Conservation (phyloP, 1,284 basidiomycete genomes). For the Cryptococcus deneoformans region DNA sequence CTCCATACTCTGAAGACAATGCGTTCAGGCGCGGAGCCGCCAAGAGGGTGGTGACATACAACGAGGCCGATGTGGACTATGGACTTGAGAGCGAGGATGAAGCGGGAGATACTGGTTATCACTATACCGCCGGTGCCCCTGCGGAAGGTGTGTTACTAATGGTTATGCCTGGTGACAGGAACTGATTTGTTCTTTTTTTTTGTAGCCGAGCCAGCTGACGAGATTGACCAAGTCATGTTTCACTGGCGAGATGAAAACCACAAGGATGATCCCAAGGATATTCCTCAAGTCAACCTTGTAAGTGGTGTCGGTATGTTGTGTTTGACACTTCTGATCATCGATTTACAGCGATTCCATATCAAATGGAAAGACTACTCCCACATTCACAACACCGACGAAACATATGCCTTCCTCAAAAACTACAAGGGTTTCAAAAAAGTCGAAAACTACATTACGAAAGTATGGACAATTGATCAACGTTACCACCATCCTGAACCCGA, state of each 20-base stretch:
- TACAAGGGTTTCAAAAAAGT: conserved; percentile 89
- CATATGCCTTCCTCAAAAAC: conserved; percentile 76
- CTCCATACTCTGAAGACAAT: conserved; percentile 37
- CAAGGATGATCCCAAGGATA: conserved; percentile 69
- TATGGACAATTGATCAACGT: conserved; percentile 65
- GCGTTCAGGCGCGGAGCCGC: conserved; percentile 77
- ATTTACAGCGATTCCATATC: conserved; percentile 79
- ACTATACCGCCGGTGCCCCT: conserved; percentile 62
- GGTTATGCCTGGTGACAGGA: not conserved
- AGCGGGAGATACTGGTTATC: conserved; percentile 55
- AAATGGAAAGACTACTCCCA: conserved; percentile 96
- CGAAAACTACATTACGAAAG: conserved; percentile 96
- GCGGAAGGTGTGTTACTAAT: conserved; percentile 15
- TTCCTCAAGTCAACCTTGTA: conserved; percentile 82
- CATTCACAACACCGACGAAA: conserved; percentile 95
- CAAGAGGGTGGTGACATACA: conserved; percentile 76
- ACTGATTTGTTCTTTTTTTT: no score
- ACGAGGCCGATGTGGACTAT: conserved; percentile 51
- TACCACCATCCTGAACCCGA: conserved; percentile 55
- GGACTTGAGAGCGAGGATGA: conserved; percentile 68
- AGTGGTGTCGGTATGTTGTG: conserved; percentile 37
- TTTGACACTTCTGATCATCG: not conserved
- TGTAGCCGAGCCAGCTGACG: conserved; percentile 54
- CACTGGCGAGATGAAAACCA: conserved; percentile 78
- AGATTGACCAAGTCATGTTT: conserved; percentile 81